Evolutionary conservation across 2,329 filamentous ascomycete genomes (phyloP), one percentile per base, ranked within the genome.

Genomic region (Aspergillus sclerotialis): DNA sequence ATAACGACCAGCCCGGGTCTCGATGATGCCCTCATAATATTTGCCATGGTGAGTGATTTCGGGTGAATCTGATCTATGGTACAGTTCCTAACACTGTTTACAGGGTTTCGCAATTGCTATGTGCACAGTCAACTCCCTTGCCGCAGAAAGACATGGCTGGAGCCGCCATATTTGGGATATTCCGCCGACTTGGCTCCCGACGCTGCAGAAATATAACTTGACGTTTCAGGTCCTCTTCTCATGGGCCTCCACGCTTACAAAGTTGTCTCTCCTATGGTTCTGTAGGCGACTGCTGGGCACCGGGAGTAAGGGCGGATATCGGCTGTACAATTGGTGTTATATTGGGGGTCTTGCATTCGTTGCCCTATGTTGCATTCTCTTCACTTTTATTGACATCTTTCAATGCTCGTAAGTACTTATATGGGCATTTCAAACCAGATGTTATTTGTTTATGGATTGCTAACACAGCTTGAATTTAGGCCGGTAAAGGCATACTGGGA

Each of bases 21-120:
- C 5, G 70, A 73, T 38, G 70, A 73, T 44, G 39, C 61, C 12
- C 45, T 73, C 8, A 66, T 72, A 31, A 44, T 67, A 23, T 28
- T 65, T 23, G 63, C 65, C 7, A 56, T 71, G 45, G 40, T 69
- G 70, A 44, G 40, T 69, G 45, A 14, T 47, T 43, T 23, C 4
- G 15, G 6, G 26, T 32, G 3, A 15, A 10, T 7, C 11, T 10
- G 5, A 13, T 16, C n/a, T n/a, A 8, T 12, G 24, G 10, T 11
- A 6, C 11, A 24, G 8, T 30, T n/a, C 12, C 43, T 43, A 32
- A 46, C 28, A 14, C n/a, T 12, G 21, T 2, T 7, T 7, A 4
- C 34, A 58, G 51, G 38, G 45, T 7, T 63, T 62, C 17, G 52
- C 54, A 11, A 55, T 63, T 30, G 56, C 45, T 5, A 64, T 64